Evolutionary conservation across 192 early-diverging fungal genomes (phyloP).

Genomic region (Mortierella antarctica): DNA sequence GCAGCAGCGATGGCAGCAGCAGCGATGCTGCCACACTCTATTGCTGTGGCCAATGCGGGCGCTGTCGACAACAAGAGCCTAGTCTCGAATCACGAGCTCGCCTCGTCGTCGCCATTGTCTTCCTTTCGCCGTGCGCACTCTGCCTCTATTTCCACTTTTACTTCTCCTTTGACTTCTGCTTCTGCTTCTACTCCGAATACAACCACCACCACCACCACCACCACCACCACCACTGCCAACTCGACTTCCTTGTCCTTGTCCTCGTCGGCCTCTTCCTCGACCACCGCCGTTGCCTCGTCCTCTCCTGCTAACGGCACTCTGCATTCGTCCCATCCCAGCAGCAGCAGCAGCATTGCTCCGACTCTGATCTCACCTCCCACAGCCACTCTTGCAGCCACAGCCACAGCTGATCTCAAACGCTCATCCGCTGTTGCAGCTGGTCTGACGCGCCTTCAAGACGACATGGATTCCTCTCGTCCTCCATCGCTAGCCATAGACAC

Average conservation of each 20-base stretch:
- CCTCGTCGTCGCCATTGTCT: background rate
- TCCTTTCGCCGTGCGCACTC: background rate
- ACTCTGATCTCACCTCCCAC: too few relatives aligned
- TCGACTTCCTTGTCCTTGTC: background rate
- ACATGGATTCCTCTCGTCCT: background rate
- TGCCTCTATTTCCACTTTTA: background rate
- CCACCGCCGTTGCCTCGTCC: background rate
- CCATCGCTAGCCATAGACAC: slow-evolving; percentile 7
- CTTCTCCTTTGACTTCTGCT: background rate
- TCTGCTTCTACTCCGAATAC: background rate
- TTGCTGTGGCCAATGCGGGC: background rate
- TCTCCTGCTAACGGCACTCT: background rate
- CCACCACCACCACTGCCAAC: slow-evolving; percentile 1
- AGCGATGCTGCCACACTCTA: too few relatives aligned
- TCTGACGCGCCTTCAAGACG: background rate
- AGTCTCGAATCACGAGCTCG: background rate
- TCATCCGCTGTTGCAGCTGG: background rate
- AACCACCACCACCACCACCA: slow-evolving; percentile 9
- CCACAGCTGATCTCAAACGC: too few relatives aligned
- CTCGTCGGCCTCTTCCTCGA: background rate
- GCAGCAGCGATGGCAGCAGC: too few relatives aligned
- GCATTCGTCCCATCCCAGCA: background rate
- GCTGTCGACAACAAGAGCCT: background rate
- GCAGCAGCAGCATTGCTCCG: background rate
- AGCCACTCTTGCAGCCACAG: too few relatives aligned